Evolutionary conservation across 805 yeast genomes (phyloP).

Genomic region (Candida insectalens): DNA sequence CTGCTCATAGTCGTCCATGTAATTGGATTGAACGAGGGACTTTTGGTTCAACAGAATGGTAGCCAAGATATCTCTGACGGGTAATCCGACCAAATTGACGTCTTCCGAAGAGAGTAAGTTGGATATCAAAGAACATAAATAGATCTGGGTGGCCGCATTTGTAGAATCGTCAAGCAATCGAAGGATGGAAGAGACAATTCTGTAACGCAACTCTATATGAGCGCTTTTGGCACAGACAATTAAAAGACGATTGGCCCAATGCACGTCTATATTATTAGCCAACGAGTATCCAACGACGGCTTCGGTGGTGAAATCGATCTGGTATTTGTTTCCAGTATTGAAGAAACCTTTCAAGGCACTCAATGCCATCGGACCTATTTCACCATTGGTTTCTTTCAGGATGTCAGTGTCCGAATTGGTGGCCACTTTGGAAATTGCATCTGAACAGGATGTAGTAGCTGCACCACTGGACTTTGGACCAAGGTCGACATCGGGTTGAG

Average conservation of each 20-base stretch:
- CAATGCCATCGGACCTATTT: constrained; percentile 12
- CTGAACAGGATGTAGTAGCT: neutral
- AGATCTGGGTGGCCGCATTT: constrained; percentile 9
- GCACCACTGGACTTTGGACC: constrained; percentile 8
- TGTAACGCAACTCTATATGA: constrained; percentile 30
- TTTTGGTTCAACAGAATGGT: constrained; percentile 44
- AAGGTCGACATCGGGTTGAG: constrained; percentile 11
- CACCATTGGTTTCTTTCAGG: neutral
- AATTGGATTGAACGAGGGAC: constrained; percentile 15
- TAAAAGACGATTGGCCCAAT: constrained; percentile 50
- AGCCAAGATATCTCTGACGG: constrained; percentile 70
- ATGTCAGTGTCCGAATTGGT: neutral
- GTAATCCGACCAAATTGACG: constrained; percentile 78
- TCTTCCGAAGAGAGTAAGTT: constrained; percentile 58
- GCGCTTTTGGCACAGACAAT: constrained; percentile 66
- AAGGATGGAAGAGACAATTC: constrained; percentile 25
- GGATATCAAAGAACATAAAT: constrained; percentile 17
- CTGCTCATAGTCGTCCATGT: constrained; percentile 19
- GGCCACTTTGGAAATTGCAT: neutral
- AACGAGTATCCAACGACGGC: constrained; percentile 39
- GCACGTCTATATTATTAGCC: constrained; percentile 14
- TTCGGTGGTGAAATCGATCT: constrained; percentile 46
- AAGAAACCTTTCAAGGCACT: constrained; percentile 49
- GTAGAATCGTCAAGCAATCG: constrained; percentile 2
- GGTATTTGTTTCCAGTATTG: constrained; percentile 51